phyloP scores from a whole-genome alignment of 2,329 filamentous ascomycete genomes.

The Pestalotiopsis sp. region DNA sequence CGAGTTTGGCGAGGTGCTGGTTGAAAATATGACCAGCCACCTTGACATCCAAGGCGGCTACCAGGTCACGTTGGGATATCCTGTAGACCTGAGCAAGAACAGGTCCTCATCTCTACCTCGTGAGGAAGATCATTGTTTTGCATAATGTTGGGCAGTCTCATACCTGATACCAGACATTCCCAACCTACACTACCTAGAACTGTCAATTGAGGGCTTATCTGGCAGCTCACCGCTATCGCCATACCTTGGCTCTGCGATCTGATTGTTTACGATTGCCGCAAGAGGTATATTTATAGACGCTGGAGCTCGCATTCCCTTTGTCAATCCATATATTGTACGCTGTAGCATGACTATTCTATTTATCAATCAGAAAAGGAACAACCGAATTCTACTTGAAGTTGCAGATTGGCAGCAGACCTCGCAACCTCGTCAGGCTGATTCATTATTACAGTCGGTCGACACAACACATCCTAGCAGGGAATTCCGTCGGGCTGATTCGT shows the following conservation, averaged over 20 bases:
- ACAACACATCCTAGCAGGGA: neutral
- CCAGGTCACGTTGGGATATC: neutral
- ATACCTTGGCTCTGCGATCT: neutral
- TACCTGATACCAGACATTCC: neutral
- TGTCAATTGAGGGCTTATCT: neutral
- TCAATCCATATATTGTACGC: neutral
- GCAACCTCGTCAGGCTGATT: too few species aligned
- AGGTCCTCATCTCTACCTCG: neutral
- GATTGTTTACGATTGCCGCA: neutral
- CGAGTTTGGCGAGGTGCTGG: neutral
- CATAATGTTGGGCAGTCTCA: neutral
- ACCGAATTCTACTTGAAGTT: neutral
- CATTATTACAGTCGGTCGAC: neutral
- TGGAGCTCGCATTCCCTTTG: neutral
- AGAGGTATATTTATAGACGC: neutral
- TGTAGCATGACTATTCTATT: neutral
- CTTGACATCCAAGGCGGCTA: neutral
- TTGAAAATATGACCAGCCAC: neutral
- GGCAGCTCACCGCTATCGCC: constrained; percentile 4
- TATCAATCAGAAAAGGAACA: neutral
- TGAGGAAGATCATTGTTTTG: neutral
- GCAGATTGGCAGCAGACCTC: too few species aligned
- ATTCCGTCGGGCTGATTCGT: neutral
- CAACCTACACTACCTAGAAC: neutral
- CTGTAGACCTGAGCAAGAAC: neutral